Conservation (phyloP, 1,139 yeast genomes). For the Pichia inconspicua region DNA sequence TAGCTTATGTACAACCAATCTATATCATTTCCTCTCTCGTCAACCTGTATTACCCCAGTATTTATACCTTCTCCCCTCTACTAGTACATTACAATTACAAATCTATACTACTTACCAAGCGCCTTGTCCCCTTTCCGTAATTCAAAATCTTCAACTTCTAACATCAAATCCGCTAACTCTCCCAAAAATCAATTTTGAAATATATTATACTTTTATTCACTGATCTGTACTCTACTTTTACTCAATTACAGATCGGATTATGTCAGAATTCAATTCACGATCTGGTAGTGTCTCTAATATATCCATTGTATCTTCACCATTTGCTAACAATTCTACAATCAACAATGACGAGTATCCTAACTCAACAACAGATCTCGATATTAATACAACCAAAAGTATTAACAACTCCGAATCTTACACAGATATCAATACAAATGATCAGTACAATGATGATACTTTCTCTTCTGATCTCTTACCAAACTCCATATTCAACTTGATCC, state of each 20-base stretch:
- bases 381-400: not conserved
- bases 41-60: no score
- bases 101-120: no score
- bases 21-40: no score
- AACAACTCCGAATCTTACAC: not conserved
- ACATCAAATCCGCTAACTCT: no score
- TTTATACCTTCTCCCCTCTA: no score
- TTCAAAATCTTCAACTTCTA: no score
- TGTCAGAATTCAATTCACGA: not conserved
- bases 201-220: no score
- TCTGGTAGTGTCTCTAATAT: not conserved
- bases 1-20: no score
- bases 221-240: no score
- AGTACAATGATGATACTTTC: not conserved
- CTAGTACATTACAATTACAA: no score
- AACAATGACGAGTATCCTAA: not conserved
- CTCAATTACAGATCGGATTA: not conserved
- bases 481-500: constrained; percentile 30
- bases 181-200: no score
- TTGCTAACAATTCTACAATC: not conserved
- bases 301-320: not conserved
- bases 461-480: constrained; percentile 5
- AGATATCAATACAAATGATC: not conserved
- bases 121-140: no score
- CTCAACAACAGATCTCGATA: not conserved